A percentile compares a stretch with the other conserved stretches of the same genome.
These are phyloP conservation scores for Senna tora DNA, from an alignment of 306 rosid species.

Conservation along the genomic window DNA sequence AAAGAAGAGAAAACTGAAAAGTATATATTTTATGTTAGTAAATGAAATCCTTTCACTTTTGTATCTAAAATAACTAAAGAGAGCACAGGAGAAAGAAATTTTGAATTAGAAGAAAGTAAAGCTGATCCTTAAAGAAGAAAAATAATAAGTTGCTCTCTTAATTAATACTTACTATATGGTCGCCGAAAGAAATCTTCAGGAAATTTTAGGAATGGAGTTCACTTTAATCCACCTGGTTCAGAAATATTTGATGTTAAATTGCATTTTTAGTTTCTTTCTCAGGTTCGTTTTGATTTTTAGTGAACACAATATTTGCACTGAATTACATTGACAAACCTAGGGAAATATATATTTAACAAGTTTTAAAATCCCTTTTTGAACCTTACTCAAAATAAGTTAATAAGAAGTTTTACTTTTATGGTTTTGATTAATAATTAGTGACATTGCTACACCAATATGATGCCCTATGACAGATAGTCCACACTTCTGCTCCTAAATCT, in stretches of 20 bases:
- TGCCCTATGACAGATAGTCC: neutral
- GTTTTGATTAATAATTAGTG: neutral
- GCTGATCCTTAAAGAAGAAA: neutral
- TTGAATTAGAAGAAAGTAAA: too few relatives aligned
- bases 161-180: neutral
- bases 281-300: slow-evolving; percentile 2
- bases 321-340: slow-evolving; percentile 1
- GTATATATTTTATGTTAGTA: neutral
- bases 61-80: neutral
- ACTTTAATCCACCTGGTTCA: neutral
- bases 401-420: neutral
- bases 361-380: neutral
- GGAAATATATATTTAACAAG: neutral
- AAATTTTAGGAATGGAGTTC: neutral
- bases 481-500: neutral
- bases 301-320: neutral
- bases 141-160: too few relatives aligned
- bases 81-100: neutral
- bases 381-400: neutral
- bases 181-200: slow-evolving; percentile 12
- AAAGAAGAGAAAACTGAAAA: neutral
- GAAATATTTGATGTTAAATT: slow-evolving; percentile 25
- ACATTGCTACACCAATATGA: neutral
- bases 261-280: slow-evolving; percentile 9
- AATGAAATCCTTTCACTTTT: neutral